These are phyloP conservation scores for Datura wrightii DNA, from an alignment of 257 asterid genomes.

Conservation along the genomic window DNA sequence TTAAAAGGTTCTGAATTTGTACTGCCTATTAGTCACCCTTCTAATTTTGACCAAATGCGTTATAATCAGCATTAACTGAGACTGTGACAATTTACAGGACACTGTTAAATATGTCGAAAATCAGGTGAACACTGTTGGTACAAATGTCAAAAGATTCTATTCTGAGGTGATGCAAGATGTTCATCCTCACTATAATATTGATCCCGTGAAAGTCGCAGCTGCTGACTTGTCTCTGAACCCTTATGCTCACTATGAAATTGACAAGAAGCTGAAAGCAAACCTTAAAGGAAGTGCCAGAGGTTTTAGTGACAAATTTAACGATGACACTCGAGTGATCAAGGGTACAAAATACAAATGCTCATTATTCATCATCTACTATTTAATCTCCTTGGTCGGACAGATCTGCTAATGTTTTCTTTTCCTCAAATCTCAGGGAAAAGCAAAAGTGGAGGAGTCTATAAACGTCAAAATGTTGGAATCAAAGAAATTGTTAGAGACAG, in stretches of 20 bases:
- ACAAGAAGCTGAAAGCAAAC: constrained; percentile 48
- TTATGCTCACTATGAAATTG: constrained; percentile 46
- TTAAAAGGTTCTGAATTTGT: not conserved
- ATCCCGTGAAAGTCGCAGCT: constrained; percentile 58
- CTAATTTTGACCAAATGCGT: constrained; percentile 2
- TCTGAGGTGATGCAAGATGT: constrained; percentile 80
- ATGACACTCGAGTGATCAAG: constrained; percentile 48
- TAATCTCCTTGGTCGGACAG: constrained; percentile 28
- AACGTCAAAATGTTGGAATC: constrained; percentile 55
- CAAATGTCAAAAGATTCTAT: constrained; percentile 72
- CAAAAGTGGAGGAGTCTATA: constrained; percentile 52
- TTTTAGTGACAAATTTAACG: constrained; percentile 40
- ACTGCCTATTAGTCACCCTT: not conserved
- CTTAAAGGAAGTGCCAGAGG: constrained; percentile 40
- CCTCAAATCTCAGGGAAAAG: constrained; percentile 41
- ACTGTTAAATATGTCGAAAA: constrained; percentile 74
- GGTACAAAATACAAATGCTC: constrained; percentile 33
- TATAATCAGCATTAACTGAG: constrained; percentile 17
- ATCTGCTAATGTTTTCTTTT: constrained; percentile 38
- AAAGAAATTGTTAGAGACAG: constrained; percentile 49
- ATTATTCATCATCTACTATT: constrained; percentile 19
- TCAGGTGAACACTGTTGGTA: constrained; percentile 78
- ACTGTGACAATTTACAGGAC: constrained; percentile 52
- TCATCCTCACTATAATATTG: constrained; percentile 49
- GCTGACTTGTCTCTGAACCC: constrained; percentile 60